Evolutionary conservation across 176 grass and related monocot species (phyloP).

Genomic region (Pontederia crassipes): DNA sequence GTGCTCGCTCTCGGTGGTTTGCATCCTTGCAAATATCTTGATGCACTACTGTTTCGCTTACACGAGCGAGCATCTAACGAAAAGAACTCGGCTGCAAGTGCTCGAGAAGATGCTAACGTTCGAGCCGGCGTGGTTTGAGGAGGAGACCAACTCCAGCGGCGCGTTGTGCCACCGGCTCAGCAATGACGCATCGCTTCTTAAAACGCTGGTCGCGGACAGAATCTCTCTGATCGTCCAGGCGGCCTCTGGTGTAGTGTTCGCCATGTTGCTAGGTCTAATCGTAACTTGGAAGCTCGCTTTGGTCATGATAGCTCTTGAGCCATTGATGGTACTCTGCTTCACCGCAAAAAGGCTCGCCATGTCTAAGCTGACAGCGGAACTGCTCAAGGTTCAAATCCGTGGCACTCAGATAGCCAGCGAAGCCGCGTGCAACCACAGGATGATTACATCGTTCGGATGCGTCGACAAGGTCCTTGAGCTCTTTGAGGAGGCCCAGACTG

Average conservation of each 20-base stretch:
- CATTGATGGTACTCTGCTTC: not conserved
- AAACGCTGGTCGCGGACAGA: conserved; percentile 1
- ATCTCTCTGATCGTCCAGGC: conserved; percentile 1
- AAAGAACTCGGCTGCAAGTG: conserved; percentile 64
- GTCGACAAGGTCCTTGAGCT: not conserved
- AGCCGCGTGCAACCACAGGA: not conserved
- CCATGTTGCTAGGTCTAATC: not conserved
- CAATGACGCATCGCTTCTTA: conserved; percentile 71
- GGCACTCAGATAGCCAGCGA: conserved; percentile 1
- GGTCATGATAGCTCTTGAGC: conserved; percentile 1
- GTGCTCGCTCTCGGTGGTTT: conserved; percentile 66
- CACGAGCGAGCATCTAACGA: conserved; percentile 87
- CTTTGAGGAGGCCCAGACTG: not conserved
- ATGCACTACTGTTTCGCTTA: conserved; percentile 86
- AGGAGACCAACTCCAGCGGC: conserved; percentile 78
- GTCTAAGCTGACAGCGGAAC: not conserved
- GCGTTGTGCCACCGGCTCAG: conserved; percentile 73
- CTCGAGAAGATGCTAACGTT: conserved; percentile 91
- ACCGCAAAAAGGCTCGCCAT: not conserved
- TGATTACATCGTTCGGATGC: not conserved
- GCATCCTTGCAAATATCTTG: conserved; percentile 65
- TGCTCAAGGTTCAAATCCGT: not conserved
- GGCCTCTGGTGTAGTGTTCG: not conserved
- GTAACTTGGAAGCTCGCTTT: conserved; percentile 5
- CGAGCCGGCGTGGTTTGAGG: conserved; percentile 93